Evolutionary conservation across 805 yeast genomes (phyloP), one percentile per base, ranked within the genome.

Genomic region (Clavispora fructus): DNA sequence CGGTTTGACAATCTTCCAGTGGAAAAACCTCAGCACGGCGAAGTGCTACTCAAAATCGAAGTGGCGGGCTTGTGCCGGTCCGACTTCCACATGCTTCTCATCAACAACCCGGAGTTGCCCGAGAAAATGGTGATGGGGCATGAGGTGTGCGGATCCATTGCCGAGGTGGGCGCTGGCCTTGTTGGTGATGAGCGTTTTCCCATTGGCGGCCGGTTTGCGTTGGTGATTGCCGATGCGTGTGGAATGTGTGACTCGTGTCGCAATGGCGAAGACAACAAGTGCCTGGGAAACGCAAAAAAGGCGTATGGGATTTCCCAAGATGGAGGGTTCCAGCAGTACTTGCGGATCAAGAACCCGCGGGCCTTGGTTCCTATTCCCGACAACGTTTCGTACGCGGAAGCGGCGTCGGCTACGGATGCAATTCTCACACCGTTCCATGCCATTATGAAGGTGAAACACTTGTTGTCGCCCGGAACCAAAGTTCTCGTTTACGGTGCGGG

Each of bases 51-150:
- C 28, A 67, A 70, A 48, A 53, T 71, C n/a, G 73, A 71, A 48
- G 73, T 72, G 1, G 73, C 69, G 2, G 75, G 75, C 7, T 57
- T 74, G 44, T 74, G 79, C 50, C 65, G 63, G 45, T 66, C 74
- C 31, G 79, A 74, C 51, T 60, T 69, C 16, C 75, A 71, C 49
- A 59, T 71, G 17, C 58, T 71, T 26, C 33, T 51, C 10, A 44
- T 47, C 1, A 52, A 51, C 35, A 46, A 44, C 35, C 51, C 56
- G 6, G 40, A 31, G 9, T 28, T 47, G 9, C 69, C 71, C 1
- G 56, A 59, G 10, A 49, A 54, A 35, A 68, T 71, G 52, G 66
- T 71, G 11, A 69, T 71, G 75, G 76, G 76, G 37, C 76, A 71
- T 52, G 76, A 71, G 50, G 66, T 71, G 25, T 71, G 75, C 1